A percentile compares a stretch with the other conserved stretches of the same genome.
phyloP scores from a whole-genome alignment of 495 filamentous ascomycete species.

The Tuber magnatum region DNA sequence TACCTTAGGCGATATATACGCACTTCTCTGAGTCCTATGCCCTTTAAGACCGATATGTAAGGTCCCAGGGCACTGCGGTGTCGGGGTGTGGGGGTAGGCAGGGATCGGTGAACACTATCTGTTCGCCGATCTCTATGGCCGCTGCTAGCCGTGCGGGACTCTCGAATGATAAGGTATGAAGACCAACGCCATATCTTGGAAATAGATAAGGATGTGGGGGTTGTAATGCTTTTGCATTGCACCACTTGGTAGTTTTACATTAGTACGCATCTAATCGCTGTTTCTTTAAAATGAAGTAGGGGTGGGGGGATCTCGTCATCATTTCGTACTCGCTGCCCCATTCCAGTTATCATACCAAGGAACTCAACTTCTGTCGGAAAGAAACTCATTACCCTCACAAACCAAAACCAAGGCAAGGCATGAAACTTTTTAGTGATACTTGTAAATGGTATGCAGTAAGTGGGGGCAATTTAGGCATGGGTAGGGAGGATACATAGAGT shows the following conservation, averaged over 20 bases:
- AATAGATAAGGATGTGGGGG: not conserved
- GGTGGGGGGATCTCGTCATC: not conserved
- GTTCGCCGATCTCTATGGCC: not conserved
- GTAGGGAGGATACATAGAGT: not conserved
- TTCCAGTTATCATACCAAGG: not conserved
- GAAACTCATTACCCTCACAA: not conserved
- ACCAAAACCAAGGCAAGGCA: not conserved
- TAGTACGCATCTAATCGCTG: not conserved
- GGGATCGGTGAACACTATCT: not conserved
- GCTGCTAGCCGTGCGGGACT: not conserved
- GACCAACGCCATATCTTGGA: not conserved
- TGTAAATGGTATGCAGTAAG: not conserved
- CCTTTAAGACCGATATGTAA: not conserved
- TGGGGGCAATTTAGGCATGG: not conserved
- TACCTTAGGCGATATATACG: not conserved
- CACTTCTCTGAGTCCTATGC: not conserved
- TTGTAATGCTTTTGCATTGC: not conserved
- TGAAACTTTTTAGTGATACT: not conserved
- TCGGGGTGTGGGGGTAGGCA: not conserved
- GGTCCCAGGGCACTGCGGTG: not conserved
- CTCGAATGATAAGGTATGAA: not conserved
- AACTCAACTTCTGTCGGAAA: not conserved
- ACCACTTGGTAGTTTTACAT: not conserved
- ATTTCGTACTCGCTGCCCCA: not conserved
- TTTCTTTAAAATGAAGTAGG: not conserved